Conservation (phyloP, 345 rosid genomes). For the Capsella bursapastoris region DNA sequence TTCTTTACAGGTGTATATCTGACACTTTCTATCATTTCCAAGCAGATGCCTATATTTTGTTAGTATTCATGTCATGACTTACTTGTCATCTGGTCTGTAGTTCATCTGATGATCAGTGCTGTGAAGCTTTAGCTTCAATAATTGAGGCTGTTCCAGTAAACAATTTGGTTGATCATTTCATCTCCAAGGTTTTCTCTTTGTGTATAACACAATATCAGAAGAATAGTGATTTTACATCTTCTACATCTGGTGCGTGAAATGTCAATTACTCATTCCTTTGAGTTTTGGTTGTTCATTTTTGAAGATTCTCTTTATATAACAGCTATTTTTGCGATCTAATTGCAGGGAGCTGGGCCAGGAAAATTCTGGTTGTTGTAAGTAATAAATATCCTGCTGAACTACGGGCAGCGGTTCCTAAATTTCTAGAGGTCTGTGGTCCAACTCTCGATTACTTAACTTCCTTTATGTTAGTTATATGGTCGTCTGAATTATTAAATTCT, state of each 20-base stretch:
- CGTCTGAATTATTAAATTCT: slow-evolving; percentile 26
- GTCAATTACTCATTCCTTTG: neutral
- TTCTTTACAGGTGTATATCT: slow-evolving; percentile 64
- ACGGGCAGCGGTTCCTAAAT: slow-evolving; percentile 55
- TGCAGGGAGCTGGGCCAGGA: slow-evolving; percentile 80
- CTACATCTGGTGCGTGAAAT: slow-evolving; percentile 59
- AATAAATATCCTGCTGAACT: slow-evolving; percentile 78
- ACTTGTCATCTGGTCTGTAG: slow-evolving; percentile 54
- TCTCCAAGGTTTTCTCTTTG: slow-evolving; percentile 62
- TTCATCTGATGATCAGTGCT: slow-evolving; percentile 63
- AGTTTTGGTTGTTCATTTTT: slow-evolving; percentile 13
- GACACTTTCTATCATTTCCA: slow-evolving; percentile 24
- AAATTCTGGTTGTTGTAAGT: slow-evolving; percentile 59
- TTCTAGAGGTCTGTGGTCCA: slow-evolving; percentile 62
- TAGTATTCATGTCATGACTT: slow-evolving; percentile 30
- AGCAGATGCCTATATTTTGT: neutral
- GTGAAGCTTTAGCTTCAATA: slow-evolving; percentile 57
- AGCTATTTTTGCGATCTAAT: slow-evolving; percentile 24
- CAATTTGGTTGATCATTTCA: slow-evolving; percentile 57
- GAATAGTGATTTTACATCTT: slow-evolving; percentile 48
- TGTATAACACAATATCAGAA: slow-evolving; percentile 67
- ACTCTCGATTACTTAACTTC: slow-evolving; percentile 15
- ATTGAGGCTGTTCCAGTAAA: slow-evolving; percentile 66
- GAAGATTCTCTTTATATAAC: slow-evolving; percentile 12
- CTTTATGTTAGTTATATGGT: slow-evolving; percentile 23